A percentile compares a stretch with the other conserved stretches of the same genome.
These are phyloP conservation scores for Citrus inodora DNA, from an alignment of 345 rosid species.

Conservation along the genomic window DNA sequence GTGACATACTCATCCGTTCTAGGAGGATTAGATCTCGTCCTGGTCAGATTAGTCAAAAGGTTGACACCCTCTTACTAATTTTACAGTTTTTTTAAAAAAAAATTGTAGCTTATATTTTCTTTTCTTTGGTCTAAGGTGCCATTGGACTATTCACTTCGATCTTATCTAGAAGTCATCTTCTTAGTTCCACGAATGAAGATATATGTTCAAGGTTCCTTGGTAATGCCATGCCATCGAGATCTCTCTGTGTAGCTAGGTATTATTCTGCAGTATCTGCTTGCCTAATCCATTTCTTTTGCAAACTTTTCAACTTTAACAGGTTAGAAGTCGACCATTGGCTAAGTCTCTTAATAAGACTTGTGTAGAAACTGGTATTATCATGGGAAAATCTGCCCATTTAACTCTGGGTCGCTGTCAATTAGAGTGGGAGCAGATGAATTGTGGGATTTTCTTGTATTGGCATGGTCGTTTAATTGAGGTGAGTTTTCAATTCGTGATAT, in stretches of 20 bases:
- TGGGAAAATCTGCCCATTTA: constrained; percentile 24
- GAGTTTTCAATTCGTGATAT: background rate
- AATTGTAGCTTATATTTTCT: background rate
- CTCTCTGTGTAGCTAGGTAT: background rate
- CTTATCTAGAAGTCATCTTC: constrained; percentile 35
- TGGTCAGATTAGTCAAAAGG: constrained; percentile 34
- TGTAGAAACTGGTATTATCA: constrained; percentile 15
- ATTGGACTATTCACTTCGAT: constrained; percentile 32
- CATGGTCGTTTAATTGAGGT: constrained; percentile 40
- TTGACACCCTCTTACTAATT: constrained; percentile 9
- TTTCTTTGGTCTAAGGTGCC: constrained; percentile 24
- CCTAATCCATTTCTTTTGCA: background rate
- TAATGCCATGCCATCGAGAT: constrained; percentile 2
- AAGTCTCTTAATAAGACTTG: constrained; percentile 21
- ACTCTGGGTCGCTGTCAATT: constrained; percentile 36
- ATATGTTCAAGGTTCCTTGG: constrained; percentile 35
- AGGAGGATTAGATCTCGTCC: constrained; percentile 33
- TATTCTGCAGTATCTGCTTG: background rate
- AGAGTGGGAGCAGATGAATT: constrained; percentile 34
- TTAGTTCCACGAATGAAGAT: constrained; percentile 35
- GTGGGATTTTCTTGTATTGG: constrained; percentile 37
- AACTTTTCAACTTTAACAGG: constrained; percentile 17
- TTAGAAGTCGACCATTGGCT: constrained; percentile 30
- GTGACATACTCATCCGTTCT: constrained; percentile 34
- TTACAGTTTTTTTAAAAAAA: background rate